Evolutionary conservation across 2,329 filamentous ascomycete genomes (phyloP).

Genomic region (Xylaria sp.): DNA sequence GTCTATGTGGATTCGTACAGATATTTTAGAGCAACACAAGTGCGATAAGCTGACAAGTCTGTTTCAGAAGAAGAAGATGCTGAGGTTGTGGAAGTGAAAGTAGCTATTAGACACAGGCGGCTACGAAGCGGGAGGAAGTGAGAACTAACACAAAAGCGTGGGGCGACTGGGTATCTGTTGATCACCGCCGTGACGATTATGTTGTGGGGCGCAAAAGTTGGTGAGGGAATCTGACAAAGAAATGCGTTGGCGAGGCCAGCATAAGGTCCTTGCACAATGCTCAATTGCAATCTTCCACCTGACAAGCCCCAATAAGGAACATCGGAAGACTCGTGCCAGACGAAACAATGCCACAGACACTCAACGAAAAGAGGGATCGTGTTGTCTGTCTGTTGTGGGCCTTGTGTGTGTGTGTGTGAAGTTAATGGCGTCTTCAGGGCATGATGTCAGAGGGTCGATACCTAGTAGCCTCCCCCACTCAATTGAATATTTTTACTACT

Average conservation of each 20-base stretch:
- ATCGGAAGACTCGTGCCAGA: neutral
- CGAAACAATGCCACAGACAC: neutral
- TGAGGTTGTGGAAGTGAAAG: no score
- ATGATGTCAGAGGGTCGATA: neutral
- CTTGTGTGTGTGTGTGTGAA: neutral
- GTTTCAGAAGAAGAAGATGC: no score
- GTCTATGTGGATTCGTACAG: neutral
- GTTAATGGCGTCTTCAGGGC: neutral
- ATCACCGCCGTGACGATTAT: no score
- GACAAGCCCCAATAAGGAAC: neutral
- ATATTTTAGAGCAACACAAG: neutral
- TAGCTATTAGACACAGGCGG: no score
- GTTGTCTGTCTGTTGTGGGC: neutral
- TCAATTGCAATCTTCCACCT: neutral
- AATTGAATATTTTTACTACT: neutral
- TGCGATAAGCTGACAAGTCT: neutral
- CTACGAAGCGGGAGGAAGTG: slow-evolving; percentile 6
- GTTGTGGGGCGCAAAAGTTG: neutral
- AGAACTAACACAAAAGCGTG: slow-evolving; percentile 20
- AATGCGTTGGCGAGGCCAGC: neutral
- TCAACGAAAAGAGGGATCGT: neutral
- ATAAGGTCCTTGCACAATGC: neutral
- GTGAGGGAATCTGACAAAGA: neutral
- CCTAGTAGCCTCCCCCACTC: neutral
- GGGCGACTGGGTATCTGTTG: no score